phyloP scores from a whole-genome alignment of 345 rosid species.

The Cardamine occulta region DNA sequence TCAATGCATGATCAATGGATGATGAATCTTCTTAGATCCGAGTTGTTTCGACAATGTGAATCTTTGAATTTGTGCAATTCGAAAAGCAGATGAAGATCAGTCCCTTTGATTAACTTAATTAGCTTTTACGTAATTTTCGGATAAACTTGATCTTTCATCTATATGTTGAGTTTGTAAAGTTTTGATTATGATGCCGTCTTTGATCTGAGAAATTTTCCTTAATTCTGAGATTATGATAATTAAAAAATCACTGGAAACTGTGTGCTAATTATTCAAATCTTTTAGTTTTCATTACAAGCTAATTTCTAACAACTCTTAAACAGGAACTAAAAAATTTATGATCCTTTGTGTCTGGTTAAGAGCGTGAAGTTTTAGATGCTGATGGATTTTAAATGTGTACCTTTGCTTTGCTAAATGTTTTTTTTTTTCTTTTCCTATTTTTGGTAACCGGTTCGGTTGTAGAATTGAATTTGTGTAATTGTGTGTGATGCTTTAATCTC shows the following conservation, averaged over 20 bases:
- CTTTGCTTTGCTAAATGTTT: no score
- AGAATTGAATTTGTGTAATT: no score
- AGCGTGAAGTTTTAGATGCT: no score
- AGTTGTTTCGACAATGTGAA: not conserved
- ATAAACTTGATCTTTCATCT: not conserved
- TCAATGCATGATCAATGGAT: not conserved
- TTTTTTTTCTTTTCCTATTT: no score
- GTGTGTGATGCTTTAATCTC: no score
- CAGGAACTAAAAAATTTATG: not conserved
- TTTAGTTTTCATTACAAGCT: not conserved
- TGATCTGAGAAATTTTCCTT: not conserved
- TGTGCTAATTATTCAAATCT: not conserved
- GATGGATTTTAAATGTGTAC: no score
- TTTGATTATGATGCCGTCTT: not conserved
- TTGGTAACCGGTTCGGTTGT: no score
- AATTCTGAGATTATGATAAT: not conserved
- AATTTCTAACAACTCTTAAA: not conserved
- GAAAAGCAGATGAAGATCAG: not conserved
- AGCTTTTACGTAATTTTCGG: not conserved
- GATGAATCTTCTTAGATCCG: slow-evolving; percentile 30
- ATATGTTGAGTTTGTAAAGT: not conserved
- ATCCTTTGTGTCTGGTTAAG: no score
- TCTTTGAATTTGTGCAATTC: not conserved
- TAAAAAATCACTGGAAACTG: not conserved
- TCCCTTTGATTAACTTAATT: not conserved